Evolutionary conservation across 495 filamentous ascomycete genomes (phyloP).

Genomic region (Penicillium paxilli): DNA sequence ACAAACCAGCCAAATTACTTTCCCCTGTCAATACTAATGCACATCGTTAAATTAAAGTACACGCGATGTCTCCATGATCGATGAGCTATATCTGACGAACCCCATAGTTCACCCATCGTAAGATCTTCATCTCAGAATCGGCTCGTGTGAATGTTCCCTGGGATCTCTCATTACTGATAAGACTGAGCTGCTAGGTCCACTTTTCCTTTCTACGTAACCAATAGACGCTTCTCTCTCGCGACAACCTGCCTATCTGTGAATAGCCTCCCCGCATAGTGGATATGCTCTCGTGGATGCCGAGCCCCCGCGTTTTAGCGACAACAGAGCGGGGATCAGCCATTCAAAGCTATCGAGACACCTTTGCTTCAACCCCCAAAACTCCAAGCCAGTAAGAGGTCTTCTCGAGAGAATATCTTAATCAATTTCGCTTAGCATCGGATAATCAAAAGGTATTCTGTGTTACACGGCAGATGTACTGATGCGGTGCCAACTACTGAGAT

Average conservation of each 20-base stretch:
- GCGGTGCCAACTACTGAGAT: background rate
- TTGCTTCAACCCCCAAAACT: background rate
- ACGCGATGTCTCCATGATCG: background rate
- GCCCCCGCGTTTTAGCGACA: slow-evolving; percentile 15
- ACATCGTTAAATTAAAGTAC: slow-evolving; percentile 4
- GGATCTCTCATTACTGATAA: background rate
- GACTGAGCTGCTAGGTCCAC: background rate
- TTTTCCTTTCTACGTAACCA: background rate
- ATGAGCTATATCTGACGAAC: background rate
- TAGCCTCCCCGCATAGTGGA: slow-evolving; percentile 20
- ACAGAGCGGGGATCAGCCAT: background rate
- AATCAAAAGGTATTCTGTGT: background rate
- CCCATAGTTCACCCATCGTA: background rate
- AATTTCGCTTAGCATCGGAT: no score
- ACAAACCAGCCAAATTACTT: no score
- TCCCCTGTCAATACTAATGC: background rate
- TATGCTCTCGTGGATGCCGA: background rate
- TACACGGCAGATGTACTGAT: background rate
- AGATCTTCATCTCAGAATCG: background rate
- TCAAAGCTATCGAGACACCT: background rate
- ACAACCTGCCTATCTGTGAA: slow-evolving; percentile 23
- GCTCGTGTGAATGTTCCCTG: background rate
- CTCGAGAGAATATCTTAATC: background rate
- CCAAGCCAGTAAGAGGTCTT: no score
- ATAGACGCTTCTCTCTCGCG: slow-evolving; percentile 11